Percentiles rank a stretch among this genome's conserved stretches.
Conservation (phyloP, 202 grass and related monocot genomes). For the Zizania palustris region DNA sequence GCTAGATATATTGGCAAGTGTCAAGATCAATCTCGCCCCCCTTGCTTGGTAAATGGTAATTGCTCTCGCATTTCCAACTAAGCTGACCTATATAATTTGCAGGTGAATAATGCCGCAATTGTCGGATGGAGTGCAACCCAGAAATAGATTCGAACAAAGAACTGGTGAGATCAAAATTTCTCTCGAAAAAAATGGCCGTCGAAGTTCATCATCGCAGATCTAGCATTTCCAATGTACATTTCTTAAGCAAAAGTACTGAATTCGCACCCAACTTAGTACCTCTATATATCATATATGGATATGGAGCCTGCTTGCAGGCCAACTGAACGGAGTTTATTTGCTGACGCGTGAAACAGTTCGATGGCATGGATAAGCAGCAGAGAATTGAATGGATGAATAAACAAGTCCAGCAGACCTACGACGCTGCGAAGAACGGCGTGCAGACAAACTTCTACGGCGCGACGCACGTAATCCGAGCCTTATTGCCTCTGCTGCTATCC, state of each 20-base stretch:
- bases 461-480: conserved; percentile 51
- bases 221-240: too few species aligned
- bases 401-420: conserved; percentile 31
- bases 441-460: conserved; percentile 66
- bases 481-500: conserved; percentile 60
- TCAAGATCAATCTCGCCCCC: background rate
- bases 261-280: background rate
- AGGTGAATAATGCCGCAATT: conserved; percentile 59
- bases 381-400: conserved; percentile 29
- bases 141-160: too few species aligned
- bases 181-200: background rate
- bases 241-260: background rate
- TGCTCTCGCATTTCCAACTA: too few species aligned
- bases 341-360: conserved; percentile 24
- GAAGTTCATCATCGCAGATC: background rate
- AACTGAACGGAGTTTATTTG: background rate
- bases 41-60: background rate
- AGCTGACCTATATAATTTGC: background rate
- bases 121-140: conserved; percentile 3
- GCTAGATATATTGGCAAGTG: conserved; percentile 47
- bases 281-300: too few species aligned
- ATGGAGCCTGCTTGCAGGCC: too few species aligned
- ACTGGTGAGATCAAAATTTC: too few species aligned
- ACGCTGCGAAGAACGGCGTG: conserved; percentile 48
- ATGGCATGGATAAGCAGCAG: conserved; percentile 9